phyloP scores from a whole-genome alignment of 2,329 filamentous ascomycete genomes.

The Hortaea sp. region DNA sequence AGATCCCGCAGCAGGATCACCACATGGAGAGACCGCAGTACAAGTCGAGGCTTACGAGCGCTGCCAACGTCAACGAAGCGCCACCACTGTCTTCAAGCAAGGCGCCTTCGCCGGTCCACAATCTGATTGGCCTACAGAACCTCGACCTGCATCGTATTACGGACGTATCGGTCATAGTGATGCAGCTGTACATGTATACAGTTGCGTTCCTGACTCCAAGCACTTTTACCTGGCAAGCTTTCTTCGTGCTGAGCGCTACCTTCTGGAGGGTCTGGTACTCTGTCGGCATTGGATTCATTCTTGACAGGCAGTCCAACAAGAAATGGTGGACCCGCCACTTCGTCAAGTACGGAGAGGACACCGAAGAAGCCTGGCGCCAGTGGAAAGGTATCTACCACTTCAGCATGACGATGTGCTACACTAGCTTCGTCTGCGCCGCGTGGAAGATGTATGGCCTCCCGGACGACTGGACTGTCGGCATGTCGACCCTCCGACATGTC shows the following conservation, averaged over 20 bases:
- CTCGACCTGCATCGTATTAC: constrained; percentile 81
- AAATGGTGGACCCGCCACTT: constrained; percentile 98
- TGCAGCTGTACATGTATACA: constrained; percentile 64
- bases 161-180: constrained; percentile 68
- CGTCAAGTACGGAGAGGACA: constrained; percentile 86
- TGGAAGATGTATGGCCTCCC: constrained; percentile 97
- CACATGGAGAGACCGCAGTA: constrained; percentile 26
- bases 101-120: constrained; percentile 63
- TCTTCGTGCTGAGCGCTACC: constrained; percentile 74
- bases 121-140: constrained; percentile 72
- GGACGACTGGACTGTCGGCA: constrained; percentile 75
- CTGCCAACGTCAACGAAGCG: constrained; percentile 27
- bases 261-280: constrained; percentile 88
- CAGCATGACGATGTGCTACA: constrained; percentile 81
- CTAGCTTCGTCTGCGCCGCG: constrained; percentile 77
- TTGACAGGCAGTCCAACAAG: constrained; percentile 75
- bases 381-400: constrained; percentile 94
- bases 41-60: constrained; percentile 27
- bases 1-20: constrained; percentile 27
- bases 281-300: constrained; percentile 72
- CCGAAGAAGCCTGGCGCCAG: constrained; percentile 87
- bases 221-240: constrained; percentile 61
- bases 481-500: constrained; percentile 77
- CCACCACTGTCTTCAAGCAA: constrained; percentile 32
- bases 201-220: constrained; percentile 68